Base-by-base conservation (phyloP, 306 rosid species). In the Corylus americana region DNA sequence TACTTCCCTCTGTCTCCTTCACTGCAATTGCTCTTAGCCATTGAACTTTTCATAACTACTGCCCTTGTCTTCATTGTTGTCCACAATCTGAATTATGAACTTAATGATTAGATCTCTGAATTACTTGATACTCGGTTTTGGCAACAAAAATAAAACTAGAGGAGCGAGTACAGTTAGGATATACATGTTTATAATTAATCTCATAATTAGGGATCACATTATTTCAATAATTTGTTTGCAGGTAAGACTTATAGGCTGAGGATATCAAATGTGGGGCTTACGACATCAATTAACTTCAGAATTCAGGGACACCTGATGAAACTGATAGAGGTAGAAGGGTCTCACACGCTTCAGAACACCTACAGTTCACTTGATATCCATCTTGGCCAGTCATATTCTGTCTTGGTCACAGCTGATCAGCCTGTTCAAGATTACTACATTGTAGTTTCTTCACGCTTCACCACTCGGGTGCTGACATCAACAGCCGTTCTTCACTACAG, bases 271-370 rank as follows among this genome's bases (percentile, higher is more conserved):
- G 98, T 95, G 78, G 98, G 98, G 45, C 85, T 92, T n/a, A 62
- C 98, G 49, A 87, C 98, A 78, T 92, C 98, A 76, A 83, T 95
- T 37, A 95, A 95, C 87, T 92, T 95, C 85, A 91, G 98, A 87
- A 91, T 95, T 81, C 94, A 91, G 18, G 96, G 98, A 0, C 98
- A 95, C 81, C 49, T 2, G 1, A 37, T 95, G 98, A 95, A 91
- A 80, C 82, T 95, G 70, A 89, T 95, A 58, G 98, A 95, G 82
- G 98, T 92, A 27, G 98, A 95, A 87, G 98, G 98, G 74, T 92
- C 98, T 74, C 98, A 95, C 82, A 95, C 98, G 62, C 91, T 95
- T 59, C 97, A 95, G 83, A 95, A 87, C 79, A 55, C 79, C 1
- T 92, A 92, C 76, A 79, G 93, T 76, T 89, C 97, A 71, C 88